Base-by-base conservation (phyloP, 2,329 filamentous ascomycete genomes). In the Fusarium pseudocircinatum region DNA sequence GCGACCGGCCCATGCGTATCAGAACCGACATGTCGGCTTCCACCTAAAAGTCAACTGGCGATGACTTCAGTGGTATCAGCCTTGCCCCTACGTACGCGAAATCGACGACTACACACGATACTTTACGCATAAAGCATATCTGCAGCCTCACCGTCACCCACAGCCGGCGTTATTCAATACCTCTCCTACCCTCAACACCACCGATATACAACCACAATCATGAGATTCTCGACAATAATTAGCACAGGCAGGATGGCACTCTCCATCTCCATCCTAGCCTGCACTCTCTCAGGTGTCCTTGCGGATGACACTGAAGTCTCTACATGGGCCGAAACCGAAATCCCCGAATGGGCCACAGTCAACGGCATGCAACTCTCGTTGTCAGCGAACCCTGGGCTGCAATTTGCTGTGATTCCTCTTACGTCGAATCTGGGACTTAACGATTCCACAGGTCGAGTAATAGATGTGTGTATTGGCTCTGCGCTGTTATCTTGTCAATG, bases 341-440 rank as follows among this genome's bases (percentile, higher is more conserved):
- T 83, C 1, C 83, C 84, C 7, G 74, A 78, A 36, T 86, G 83
- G 84, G 81, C 83, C 60, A 60, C 77, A 7, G 76, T 79, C 26
- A 84, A 81, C 42, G 79, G 81, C 53, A 83, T 88, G 81, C 80
- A 83, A 46, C 79, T 88, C 53, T 78, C 79, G 44, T 70, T 87
- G 11, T 79, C 79, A 22, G 71, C 77, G 10, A 78, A 75, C 26
- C 68, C 79, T 15, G 75, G 76, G 4, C 58, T 81, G 42, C 75
- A 84, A 22, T 87, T 84, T 70, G 81, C 81, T 26, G 81, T 87
- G 24, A 82, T 86, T 42, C 86, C 86, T 18, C 79, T 87, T 65
- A 87, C 85, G 0, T 60, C 73, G 43, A 79, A 75, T 14, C 71
- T 84, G 42, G 86, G 85, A 3, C 68, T 86, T 57, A 87, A 88